Conservation (phyloP, 495 filamentous ascomycete genomes). For the Evernia prunastri region DNA sequence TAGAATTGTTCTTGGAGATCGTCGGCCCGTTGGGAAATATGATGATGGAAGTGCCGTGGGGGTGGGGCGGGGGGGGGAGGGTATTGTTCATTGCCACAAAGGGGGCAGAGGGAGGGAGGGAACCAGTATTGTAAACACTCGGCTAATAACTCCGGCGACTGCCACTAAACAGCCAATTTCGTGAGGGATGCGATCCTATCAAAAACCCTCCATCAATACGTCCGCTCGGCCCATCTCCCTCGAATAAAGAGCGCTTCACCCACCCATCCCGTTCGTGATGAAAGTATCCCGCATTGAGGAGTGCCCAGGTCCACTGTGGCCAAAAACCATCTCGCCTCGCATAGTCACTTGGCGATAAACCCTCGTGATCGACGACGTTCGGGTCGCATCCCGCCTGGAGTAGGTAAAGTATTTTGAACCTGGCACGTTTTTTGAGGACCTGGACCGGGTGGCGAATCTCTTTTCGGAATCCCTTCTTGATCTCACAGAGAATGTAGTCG, state of each 20-base stretch:
- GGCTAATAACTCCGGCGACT: no score
- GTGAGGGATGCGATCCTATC: no score
- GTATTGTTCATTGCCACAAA: no score
- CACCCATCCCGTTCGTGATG: background rate
- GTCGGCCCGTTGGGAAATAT: no score
- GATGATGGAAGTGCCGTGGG: no score
- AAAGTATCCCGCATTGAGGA: conserved; percentile 5
- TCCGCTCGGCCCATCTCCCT: no score
- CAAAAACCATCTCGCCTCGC: background rate
- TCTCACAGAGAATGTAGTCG: background rate
- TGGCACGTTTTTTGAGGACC: background rate
- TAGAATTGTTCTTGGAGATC: no score
- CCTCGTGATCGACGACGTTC: background rate
- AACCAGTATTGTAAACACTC: no score
- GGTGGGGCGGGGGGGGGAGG: no score
- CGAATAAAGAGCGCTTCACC: background rate
- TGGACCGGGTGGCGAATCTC: background rate
- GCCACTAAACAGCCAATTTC: no score
- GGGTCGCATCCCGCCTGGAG: conserved; percentile 3
- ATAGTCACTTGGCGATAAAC: background rate
- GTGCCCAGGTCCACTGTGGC: conserved; percentile 9
- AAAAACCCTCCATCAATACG: no score
- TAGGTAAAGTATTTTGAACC: conserved; percentile 1
- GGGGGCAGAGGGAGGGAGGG: no score
- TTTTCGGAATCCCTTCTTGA: rapidly evolving